A percentile compares a stretch with the other conserved stretches of the same genome.
phyloP scores from a whole-genome alignment of 192 early-diverging fungal species.

The Entrophospora sp. region DNA sequence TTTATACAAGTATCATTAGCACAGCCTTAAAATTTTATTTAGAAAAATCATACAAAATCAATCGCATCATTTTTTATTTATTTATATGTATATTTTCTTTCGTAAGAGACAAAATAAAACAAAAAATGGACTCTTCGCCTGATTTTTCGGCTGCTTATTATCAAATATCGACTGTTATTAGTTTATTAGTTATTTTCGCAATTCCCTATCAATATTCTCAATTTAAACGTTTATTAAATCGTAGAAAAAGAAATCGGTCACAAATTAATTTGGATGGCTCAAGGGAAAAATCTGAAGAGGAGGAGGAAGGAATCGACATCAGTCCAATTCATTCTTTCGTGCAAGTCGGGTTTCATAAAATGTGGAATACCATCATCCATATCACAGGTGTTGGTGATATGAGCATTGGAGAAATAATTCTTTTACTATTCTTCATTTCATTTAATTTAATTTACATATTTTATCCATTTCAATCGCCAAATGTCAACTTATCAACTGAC shows the following conservation, averaged over 20 bases:
- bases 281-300: background rate
- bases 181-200: background rate
- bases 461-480: background rate
- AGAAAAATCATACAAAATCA: no score
- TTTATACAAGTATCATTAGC: no score
- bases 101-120: no score
- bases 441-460: background rate
- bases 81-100: no score
- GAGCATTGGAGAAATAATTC: background rate
- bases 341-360: background rate
- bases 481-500: conserved; percentile 7
- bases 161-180: background rate
- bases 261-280: background rate
- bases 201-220: background rate
- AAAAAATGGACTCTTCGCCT: background rate
- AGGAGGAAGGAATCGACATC: background rate
- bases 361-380: background rate
- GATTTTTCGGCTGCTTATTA: background rate
- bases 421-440: background rate
- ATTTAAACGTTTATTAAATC: background rate
- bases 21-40: no score
- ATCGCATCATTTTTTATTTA: no score
- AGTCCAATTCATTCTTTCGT: background rate
- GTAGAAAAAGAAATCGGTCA: background rate
- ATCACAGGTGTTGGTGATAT: background rate